Evolutionary conservation across 768 basidiomycete species (phyloP), one percentile per base, ranked within the genome.

Genomic region (Leucogyrophana mollusca): DNA sequence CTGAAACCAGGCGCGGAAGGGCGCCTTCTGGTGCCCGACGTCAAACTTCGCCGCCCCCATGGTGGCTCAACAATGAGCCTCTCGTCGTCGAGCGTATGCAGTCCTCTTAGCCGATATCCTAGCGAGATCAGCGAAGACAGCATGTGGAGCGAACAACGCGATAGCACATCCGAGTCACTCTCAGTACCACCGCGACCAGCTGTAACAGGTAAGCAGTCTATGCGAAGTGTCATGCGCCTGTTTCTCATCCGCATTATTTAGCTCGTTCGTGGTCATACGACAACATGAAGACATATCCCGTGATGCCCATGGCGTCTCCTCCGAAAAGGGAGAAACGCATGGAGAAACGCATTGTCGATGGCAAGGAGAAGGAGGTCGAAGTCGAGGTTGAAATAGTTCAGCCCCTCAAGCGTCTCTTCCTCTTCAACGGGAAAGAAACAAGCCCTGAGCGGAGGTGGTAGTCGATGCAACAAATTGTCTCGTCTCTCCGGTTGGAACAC

Each of bases 231-330:
- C 14, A 49, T 17, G 8, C 5, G 4, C 13, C 3, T 11, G 17
- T 35, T 33, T 30, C 21, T 37, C 25, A 50, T n/a, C 56, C 17
- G 20, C 32, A 9, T 45, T 22, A 8, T 59, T 52, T 16, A 87
- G 85, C 69, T 10, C 83, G 83, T 22, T 81, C 87, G 2, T 87
- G 84, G 85, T 87, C 85, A 2, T 88, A 87, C 56, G 85, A 87
- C 56, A 83, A 83, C 52, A 62, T 85, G 50, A 77, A 74, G 58
- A 85, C 82, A 3, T 89, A 88, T 54, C 80, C 82, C 13, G 68
- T 80, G 49, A 80, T 82, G 78, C 68, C n/a, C n/a, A 71, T 65
- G 64, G 61, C 61, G 49, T 66, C 76, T 30, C 79, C 76, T n/a
- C 66, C 71, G 35, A 74, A 74, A 67, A 82, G 71, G 60, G 79